These are phyloP conservation scores for Diaporthe aspalathi DNA, from an alignment of 2,329 filamentous ascomycete genomes.

Conservation along the genomic window DNA sequence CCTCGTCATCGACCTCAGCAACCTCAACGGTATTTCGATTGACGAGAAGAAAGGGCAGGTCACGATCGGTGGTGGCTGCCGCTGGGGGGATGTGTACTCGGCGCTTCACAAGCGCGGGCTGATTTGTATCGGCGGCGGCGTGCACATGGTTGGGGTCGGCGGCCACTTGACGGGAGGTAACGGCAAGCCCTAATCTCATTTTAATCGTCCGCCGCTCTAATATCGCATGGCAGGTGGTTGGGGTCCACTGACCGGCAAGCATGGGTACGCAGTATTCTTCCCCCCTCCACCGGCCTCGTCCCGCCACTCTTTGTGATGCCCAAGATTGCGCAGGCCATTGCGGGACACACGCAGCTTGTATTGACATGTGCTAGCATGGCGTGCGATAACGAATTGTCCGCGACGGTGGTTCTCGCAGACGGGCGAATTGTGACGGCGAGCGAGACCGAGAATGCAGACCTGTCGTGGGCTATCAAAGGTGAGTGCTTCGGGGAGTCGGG, in stretches of 20 bases:
- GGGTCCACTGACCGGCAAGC: background rate
- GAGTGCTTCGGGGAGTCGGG: background rate
- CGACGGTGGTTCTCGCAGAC: background rate
- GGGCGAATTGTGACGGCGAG: background rate
- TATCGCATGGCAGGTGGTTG: background rate
- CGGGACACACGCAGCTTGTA: too few species aligned
- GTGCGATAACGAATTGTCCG: background rate
- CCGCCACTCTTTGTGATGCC: too few species aligned
- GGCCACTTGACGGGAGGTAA: conserved; percentile 2
- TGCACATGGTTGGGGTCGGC: background rate
- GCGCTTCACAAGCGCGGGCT: background rate
- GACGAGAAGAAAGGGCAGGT: background rate
- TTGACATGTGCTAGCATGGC: background rate
- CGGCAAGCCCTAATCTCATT: rapidly evolving
- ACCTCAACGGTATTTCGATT: background rate
- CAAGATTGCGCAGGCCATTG: too few species aligned
- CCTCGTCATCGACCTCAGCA: background rate
- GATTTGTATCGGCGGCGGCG: background rate
- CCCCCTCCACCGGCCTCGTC: too few species aligned
- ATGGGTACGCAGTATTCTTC: background rate
- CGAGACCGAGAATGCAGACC: background rate
- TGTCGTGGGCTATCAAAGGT: background rate
- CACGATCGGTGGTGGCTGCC: background rate
- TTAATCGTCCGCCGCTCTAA: background rate
- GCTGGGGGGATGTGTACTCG: background rate